phyloP scores from a whole-genome alignment of 495 filamentous ascomycete genomes.

The Haplographium delicatum region DNA sequence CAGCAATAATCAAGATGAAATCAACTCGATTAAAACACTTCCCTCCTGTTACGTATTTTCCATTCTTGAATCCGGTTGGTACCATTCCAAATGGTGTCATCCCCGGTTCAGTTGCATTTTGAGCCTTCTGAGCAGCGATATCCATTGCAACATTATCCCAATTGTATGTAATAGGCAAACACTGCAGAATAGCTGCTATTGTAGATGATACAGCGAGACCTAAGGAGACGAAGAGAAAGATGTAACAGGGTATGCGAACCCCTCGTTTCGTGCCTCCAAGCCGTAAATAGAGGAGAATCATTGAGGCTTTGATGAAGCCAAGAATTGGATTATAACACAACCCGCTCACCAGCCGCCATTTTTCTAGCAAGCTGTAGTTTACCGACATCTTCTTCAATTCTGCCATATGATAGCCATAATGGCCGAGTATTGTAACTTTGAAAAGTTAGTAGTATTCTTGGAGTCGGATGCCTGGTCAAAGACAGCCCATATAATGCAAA shows the following conservation, averaged over 20 bases:
- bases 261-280: neutral
- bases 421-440: neutral
- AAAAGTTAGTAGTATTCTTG: neutral
- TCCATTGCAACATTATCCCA: neutral
- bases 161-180: neutral
- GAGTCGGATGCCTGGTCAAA: too few relatives aligned
- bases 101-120: neutral
- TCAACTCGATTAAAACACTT: neutral
- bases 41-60: neutral
- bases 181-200: neutral
- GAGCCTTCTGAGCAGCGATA: neutral
- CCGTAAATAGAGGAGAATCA: slow-evolving; percentile 2
- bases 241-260: neutral
- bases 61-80: slow-evolving; percentile 5
- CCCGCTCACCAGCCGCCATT: neutral
- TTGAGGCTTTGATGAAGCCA: neutral
- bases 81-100: neutral
- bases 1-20: neutral
- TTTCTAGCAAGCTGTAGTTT: neutral
- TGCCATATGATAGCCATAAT: neutral
- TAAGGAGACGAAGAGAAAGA: neutral
- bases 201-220: neutral
- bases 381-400: neutral
- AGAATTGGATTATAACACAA: slow-evolving; percentile 5
- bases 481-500: too few relatives aligned